Evolutionary conservation across 2,329 filamentous ascomycete genomes (phyloP).

Genomic region (Aspergillus sojae): DNA sequence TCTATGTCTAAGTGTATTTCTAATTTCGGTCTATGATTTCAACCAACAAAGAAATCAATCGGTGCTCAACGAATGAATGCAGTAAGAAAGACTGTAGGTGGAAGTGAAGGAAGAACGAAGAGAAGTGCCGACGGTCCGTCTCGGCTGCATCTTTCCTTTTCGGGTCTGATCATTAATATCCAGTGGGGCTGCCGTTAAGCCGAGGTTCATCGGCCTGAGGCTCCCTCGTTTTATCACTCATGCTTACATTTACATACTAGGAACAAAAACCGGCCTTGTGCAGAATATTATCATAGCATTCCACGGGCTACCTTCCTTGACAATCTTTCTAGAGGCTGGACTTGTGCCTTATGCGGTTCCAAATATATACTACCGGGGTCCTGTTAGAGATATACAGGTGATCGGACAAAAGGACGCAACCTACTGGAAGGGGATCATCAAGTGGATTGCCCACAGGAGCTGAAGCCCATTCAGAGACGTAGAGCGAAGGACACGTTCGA

Average conservation of each 20-base stretch:
- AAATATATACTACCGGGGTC: not conserved
- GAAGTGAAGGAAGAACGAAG: not conserved
- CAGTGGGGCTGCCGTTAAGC: not conserved
- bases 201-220: not conserved
- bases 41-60: not conserved
- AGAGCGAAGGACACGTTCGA: not conserved
- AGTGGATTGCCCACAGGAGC: not conserved
- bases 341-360: not conserved
- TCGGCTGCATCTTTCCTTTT: not conserved
- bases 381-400: not conserved
- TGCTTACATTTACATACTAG: not conserved
- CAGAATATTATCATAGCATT: not conserved
- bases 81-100: not conserved
- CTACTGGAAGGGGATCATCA: not conserved
- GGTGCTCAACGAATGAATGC: not conserved
- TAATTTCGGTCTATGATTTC: constrained; percentile 2
- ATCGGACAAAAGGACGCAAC: not conserved
- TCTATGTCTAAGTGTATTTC: not conserved
- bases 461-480: not conserved
- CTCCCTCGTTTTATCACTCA: not conserved
- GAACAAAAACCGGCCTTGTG: not conserved
- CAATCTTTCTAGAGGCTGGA: not conserved
- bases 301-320: not conserved
- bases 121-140: not conserved
- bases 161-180: not conserved